Evolutionary conservation across 768 basidiomycete genomes (phyloP).

Genomic region (Fibroporia radiculosa): DNA sequence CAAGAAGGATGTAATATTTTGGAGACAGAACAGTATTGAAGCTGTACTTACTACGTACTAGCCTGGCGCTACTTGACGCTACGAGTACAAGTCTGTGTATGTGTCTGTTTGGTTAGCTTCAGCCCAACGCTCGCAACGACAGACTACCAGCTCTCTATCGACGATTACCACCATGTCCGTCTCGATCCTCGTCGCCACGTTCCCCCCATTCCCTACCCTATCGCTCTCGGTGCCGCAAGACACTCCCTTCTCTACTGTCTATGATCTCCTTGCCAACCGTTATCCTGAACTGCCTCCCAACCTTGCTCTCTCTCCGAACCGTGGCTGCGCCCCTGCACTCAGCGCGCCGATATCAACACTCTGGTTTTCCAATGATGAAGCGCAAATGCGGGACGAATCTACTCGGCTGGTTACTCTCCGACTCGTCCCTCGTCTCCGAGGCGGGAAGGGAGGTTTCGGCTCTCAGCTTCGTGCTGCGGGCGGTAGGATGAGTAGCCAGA

Average conservation of each 20-base stretch:
- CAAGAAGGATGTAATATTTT: too few relatives aligned
- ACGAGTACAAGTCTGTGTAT: too few relatives aligned
- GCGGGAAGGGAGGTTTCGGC: constrained; percentile 98
- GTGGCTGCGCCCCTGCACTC: constrained; percentile 24
- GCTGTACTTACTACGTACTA: too few relatives aligned
- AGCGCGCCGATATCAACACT: constrained; percentile 30
- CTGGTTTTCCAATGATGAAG: constrained; percentile 18
- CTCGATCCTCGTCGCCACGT: constrained; percentile 50
- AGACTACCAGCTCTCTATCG: neutral
- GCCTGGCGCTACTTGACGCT: too few relatives aligned
- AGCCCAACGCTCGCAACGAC: too few relatives aligned
- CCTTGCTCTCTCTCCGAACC: constrained; percentile 34
- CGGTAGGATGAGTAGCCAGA: constrained; percentile 94
- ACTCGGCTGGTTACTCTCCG: constrained; percentile 52
- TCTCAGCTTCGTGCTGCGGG: constrained; percentile 95
- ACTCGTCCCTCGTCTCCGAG: constrained; percentile 65
- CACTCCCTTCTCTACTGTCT: constrained; percentile 34
- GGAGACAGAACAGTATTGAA: too few relatives aligned
- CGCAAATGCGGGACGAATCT: constrained; percentile 16
- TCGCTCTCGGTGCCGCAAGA: constrained; percentile 37
- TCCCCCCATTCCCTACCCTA: constrained; percentile 52
- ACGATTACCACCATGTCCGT: constrained; percentile 31
- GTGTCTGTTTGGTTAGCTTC: too few relatives aligned
- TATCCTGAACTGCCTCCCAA: constrained; percentile 41
- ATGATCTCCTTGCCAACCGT: constrained; percentile 34